Base-by-base conservation (phyloP, 208 protist species). In the Acanthamoeba rhysodes region DNA sequence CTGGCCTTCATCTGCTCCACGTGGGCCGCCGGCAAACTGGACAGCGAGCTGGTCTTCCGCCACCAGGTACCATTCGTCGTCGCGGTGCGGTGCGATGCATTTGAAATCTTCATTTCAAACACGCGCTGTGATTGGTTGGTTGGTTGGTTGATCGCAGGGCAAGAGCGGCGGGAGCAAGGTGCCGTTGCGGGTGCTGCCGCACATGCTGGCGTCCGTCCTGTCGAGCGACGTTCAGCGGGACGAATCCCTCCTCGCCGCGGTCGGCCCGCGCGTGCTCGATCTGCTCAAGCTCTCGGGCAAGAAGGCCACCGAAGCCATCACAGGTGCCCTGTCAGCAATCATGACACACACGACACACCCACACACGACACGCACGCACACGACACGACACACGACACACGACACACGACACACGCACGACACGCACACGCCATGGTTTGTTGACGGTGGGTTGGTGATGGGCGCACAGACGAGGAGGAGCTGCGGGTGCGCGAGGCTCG, bases 151-250 rank as follows among this genome's bases (percentile, higher is more conserved):
- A 14, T 22, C 10, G n/a, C 48, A 85, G 76, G 76, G 76, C 76
- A 50, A 57, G 87, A 93, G 50, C 62, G n/a, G 62, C 29, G 41
- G n/a, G 87, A 93, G 87, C 59, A 68, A 74, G 53, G 57, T 68
- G 87, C 62, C 87, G 32, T 32, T 93, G 59, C 87, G 66, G 32
- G n/a, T 93, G 87, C 87, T 93, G 57, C 87, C 87, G 4, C 87
- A 93, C 87, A 93, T 93, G 87, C 87, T 93, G 76, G 37, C 76
- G 45, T 18, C 76, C 41, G 27, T 57, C 41, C 41, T 50, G 29
- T 57, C 76, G 24, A 20, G 76, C 29, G 76, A 85, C 10, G 6
- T 57, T 2, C 34, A 85, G 76, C 34, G 76, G 24, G 76, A 85
- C 76, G 76, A 85, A 22, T 85, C 76, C 16, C 76, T 85, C 45